Evolutionary conservation across 352 stramenopile genomes (phyloP).

Genomic region (Globisporangium lucens): DNA sequence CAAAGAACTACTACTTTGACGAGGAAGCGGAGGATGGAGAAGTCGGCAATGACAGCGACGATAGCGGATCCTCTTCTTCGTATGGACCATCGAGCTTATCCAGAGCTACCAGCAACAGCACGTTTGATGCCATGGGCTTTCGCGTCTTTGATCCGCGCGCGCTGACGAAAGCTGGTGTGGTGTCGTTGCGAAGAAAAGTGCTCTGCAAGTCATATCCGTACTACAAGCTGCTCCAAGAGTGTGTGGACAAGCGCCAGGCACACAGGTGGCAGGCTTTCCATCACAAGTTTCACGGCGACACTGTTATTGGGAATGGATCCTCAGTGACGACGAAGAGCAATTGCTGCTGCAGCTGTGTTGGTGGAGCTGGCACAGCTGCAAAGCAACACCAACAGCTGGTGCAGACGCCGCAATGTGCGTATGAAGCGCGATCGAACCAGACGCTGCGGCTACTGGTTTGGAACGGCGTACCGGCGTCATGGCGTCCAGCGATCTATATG

Average conservation of each 20-base stretch:
- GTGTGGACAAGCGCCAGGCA: conserved; percentile 38
- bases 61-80: neutral
- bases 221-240: conserved; percentile 43
- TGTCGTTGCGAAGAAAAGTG: conserved; percentile 11
- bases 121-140: conserved; percentile 51
- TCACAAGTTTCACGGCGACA: neutral
- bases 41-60: conserved; percentile 2
- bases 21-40: neutral
- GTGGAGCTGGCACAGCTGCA: neutral
- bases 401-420: conserved; percentile 8
- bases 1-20: conserved; percentile 6
- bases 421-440: conserved; percentile 3
- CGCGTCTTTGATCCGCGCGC: conserved; percentile 36
- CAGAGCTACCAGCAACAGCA: conserved; percentile 4
- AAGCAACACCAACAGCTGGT: neutral
- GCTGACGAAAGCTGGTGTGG: conserved; percentile 6
- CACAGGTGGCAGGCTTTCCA: conserved; percentile 29
- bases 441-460: conserved; percentile 37
- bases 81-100: conserved; percentile 16
- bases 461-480: conserved; percentile 43
- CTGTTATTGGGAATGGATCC: neutral
- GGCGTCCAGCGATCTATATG: conserved; percentile 43
- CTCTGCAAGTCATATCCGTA: conserved; percentile 37
- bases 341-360: neutral
- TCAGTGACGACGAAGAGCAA: neutral